Evolutionary conservation across 805 yeast species (phyloP), one percentile per base, ranked within the genome.

Genomic region (Wickerhamiella domercqiae): DNA sequence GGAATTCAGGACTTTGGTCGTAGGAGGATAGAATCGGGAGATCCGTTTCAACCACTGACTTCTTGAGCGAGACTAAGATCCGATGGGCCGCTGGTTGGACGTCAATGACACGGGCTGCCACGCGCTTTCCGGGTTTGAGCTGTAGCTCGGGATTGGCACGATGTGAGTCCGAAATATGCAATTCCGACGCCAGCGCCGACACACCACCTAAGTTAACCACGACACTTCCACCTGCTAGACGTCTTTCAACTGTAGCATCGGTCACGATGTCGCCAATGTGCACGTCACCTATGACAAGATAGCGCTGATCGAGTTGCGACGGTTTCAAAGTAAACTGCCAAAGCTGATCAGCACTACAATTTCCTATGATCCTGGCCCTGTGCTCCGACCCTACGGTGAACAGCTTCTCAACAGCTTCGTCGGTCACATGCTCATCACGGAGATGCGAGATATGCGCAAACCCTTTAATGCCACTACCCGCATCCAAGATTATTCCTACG

Each of bases 141-240:
- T 83, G 82, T 63, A 90, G 71, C 59, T 90, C 97, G 4, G 98
- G 98, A 52, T 87, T 78, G 2, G 73, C 72, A 45, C 87, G 64
- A 53, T 74, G 77, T 40, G 79, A 68, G 56, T 90, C 99, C 47
- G 93, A 76, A 57, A 90, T 70, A 50, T 87, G 94, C 19, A 62
- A 52, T 20, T 73, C 64, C 11, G 81, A 77, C 21, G 82, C 97
- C 44, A 68, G 61, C 4, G 83, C 98, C 31, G 68, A 75, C 35
- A 70, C 67, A 7, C 60, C 62, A 42, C 75, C 73, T 7, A 83
- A 51, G 48, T 70, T 73, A 21, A 90, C 66, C 22, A 71, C 55
- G 21, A 90, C 66, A 17, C 95, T 95, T 13, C 66, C 65, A 29
- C 70, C 73, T 2, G 77, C 67, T 25, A 73, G 54, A 17, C 77